Conservation (phyloP, 768 basidiomycete species). For the Hysterangium stoloniferum region DNA sequence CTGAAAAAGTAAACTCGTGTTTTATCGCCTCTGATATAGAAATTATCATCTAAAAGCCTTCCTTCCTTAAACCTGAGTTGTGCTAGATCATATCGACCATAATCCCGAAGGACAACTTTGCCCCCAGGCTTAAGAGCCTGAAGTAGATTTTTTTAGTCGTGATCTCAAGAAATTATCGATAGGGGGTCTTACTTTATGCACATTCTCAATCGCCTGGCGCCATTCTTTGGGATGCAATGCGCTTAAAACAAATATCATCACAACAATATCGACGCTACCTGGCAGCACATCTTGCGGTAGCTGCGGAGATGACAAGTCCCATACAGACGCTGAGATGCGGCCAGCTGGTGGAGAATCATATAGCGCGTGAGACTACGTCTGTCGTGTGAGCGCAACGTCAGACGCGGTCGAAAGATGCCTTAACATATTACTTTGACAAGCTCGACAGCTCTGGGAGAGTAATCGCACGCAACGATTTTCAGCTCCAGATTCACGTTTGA, state of each 20-base stretch:
- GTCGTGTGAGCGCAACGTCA: neutral
- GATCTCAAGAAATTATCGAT: neutral
- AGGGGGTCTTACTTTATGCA: conserved; percentile 48
- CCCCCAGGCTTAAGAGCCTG: conserved; percentile 92
- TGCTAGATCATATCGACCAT: conserved; percentile 90
- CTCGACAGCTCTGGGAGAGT: conserved; percentile 80
- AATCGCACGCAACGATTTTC: conserved; percentile 78
- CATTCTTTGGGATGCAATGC: conserved; percentile 94
- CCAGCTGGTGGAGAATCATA: conserved; percentile 65
- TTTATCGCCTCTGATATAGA: conserved; percentile 95
- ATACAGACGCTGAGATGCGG: conserved; percentile 70
- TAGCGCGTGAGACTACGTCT: conserved; percentile 54
- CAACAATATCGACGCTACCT: conserved; percentile 74
- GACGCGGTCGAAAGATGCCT: neutral
- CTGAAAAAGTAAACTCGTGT: conserved; percentile 98
- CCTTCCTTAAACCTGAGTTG: conserved; percentile 88
- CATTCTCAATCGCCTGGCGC: conserved; percentile 72
- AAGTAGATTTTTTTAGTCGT: neutral
- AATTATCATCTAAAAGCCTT: conserved; percentile 84
- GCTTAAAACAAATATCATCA: conserved; percentile 91
- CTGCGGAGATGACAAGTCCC: conserved; percentile 73
- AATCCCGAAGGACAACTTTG: conserved; percentile 79
- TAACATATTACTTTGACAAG: conserved; percentile 61
- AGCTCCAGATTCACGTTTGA: conserved; percentile 77
- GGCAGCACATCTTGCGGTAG: conserved; percentile 59